Evolutionary conservation across 495 filamentous ascomycete genomes (phyloP).

Genomic region (Aspergillus mulundensis): DNA sequence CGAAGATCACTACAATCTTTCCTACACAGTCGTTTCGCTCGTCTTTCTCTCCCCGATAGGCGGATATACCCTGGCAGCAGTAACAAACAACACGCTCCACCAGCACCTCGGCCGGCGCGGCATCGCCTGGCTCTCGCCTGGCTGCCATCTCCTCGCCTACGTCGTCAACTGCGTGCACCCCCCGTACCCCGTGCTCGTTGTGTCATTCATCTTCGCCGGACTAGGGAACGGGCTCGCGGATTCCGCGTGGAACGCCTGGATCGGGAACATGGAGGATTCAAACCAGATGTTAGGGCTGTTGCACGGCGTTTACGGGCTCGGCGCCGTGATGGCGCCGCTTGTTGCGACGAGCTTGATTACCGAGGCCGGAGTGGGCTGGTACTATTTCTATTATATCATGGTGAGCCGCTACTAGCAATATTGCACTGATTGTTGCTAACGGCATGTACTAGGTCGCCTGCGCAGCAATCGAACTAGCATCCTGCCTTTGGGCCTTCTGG

Average conservation of each 20-base stretch:
- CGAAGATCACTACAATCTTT: slow-evolving; percentile 54
- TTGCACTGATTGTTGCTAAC: too few species aligned
- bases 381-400: slow-evolving; percentile 61
- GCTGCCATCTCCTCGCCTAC: slow-evolving; percentile 61
- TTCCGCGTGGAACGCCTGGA: slow-evolving; percentile 63
- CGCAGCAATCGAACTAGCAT: slow-evolving; percentile 5
- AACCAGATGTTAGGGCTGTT: slow-evolving; percentile 56
- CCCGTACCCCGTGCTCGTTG: slow-evolving; percentile 55
- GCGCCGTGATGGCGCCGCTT: slow-evolving; percentile 52
- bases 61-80: slow-evolving; percentile 54
- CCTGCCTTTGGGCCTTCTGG: slow-evolving; percentile 12
- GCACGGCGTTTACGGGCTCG: slow-evolving; percentile 56
- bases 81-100: slow-evolving; percentile 58
- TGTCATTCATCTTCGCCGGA: slow-evolving; percentile 56
- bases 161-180: slow-evolving; percentile 56
- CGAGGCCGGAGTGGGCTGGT: slow-evolving; percentile 48
- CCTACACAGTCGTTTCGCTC: slow-evolving; percentile 58
- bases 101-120: slow-evolving; percentile 65
- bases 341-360: slow-evolving; percentile 56
- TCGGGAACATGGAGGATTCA: slow-evolving; percentile 59
- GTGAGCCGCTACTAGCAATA: too few species aligned
- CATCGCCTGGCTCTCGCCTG: slow-evolving; percentile 62
- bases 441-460: slow-evolving; percentile 8
- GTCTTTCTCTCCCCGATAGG: slow-evolving; percentile 59
- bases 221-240: slow-evolving; percentile 62